Evolutionary conservation across 2,329 filamentous ascomycete genomes (phyloP).

Genomic region (Colletotrichum lentis): DNA sequence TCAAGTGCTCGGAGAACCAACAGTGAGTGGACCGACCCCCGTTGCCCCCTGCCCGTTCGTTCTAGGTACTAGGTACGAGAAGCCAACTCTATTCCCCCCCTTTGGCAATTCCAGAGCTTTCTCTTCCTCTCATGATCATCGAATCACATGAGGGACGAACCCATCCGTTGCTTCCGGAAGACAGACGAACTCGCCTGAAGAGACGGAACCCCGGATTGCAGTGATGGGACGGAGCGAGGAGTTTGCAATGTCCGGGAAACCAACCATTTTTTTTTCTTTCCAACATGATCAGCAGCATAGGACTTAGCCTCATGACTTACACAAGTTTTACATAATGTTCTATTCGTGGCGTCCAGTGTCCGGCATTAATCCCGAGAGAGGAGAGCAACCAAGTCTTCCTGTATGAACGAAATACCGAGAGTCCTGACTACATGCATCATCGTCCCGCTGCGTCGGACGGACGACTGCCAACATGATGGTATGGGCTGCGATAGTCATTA

Average conservation of each 20-base stretch:
- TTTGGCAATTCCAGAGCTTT: constrained; percentile 18
- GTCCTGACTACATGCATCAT: background rate
- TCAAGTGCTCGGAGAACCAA: constrained; percentile 1
- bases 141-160: constrained; percentile 25
- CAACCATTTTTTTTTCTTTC: too few species aligned
- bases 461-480: background rate
- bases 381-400: too few species aligned
- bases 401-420: background rate
- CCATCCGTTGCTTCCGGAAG: constrained; percentile 25
- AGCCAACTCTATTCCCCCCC: background rate
- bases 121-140: constrained; percentile 16
- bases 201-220: background rate
- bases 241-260: background rate
- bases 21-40: constrained; percentile 25
- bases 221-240: background rate
- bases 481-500: background rate
- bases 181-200: background rate
- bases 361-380: background rate
- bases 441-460: background rate
- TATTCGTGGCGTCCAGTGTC: too few species aligned
- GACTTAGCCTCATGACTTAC: too few species aligned
- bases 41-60: background rate
- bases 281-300: too few species aligned
- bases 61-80: background rate
- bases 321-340: too few species aligned